phyloP scores from a whole-genome alignment of 2,329 filamentous ascomycete genomes.

The Pyricularia pennisetigena region DNA sequence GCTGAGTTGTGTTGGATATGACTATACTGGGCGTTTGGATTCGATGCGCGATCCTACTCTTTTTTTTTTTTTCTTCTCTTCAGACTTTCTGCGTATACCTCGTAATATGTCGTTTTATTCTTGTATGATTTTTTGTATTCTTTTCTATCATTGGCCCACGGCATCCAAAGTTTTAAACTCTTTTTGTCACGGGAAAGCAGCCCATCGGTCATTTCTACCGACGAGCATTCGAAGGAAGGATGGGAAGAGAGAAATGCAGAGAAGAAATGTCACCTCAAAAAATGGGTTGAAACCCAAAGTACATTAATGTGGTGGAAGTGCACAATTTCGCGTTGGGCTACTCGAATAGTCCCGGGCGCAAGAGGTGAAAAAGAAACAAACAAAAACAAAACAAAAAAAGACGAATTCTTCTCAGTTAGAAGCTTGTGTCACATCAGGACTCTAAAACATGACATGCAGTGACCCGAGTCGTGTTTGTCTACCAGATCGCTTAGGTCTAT shows the following conservation, averaged over 20 bases:
- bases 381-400: background rate
- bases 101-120: slow-evolving; percentile 1
- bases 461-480: background rate
- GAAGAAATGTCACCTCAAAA: background rate
- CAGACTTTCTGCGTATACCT: background rate
- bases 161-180: background rate
- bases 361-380: background rate
- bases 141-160: background rate
- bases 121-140: slow-evolving; percentile 2
- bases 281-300: background rate
- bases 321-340: background rate
- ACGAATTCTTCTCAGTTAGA: background rate
- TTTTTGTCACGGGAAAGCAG: background rate
- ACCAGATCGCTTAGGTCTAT: background rate
- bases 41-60: background rate
- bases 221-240: background rate
- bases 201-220: background rate
- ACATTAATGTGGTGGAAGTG: background rate
- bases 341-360: background rate
- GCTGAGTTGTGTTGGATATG: background rate
- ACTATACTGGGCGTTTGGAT: background rate
- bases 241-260: background rate
- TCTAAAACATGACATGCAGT: background rate
- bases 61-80: background rate
- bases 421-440: background rate